Percentiles rank a stretch among this genome's conserved stretches.
phyloP scores from a whole-genome alignment of 2,329 filamentous ascomycete species.

The Pestalotiopsis sp. region DNA sequence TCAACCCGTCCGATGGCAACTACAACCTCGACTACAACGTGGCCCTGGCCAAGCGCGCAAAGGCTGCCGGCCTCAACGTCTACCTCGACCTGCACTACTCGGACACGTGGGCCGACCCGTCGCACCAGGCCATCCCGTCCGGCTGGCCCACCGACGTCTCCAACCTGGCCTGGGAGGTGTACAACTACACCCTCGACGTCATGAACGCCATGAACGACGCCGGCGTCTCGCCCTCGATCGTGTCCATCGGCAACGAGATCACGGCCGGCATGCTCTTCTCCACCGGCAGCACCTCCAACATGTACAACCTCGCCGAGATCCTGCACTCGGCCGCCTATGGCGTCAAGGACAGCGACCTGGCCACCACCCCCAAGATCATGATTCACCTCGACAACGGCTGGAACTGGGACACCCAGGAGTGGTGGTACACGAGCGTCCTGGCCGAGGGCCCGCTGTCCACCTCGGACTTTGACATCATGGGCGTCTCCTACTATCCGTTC shows the following conservation, averaged over 20 bases:
- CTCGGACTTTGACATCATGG: slow-evolving; percentile 71
- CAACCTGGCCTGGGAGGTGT: slow-evolving; percentile 62
- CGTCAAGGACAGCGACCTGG: slow-evolving; percentile 64
- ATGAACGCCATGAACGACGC: slow-evolving; percentile 62
- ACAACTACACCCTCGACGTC: slow-evolving; percentile 69
- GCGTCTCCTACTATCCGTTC: slow-evolving; percentile 75
- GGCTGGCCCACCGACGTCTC: slow-evolving; percentile 66
- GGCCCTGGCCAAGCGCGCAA: slow-evolving; percentile 65
- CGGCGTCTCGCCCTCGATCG: slow-evolving; percentile 59
- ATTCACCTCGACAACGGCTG: slow-evolving; percentile 78
- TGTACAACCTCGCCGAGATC: slow-evolving; percentile 63
- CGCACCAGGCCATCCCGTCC: slow-evolving; percentile 61
- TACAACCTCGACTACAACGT: slow-evolving; percentile 75
- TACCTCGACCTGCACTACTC: slow-evolving; percentile 68
- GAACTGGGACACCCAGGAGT: slow-evolving; percentile 68
- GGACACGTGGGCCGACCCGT: slow-evolving; percentile 74
- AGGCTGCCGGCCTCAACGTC: slow-evolving; percentile 62
- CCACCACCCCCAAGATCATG: slow-evolving; percentile 67
- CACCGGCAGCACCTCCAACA: slow-evolving; percentile 56
- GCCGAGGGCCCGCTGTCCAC: slow-evolving; percentile 49
- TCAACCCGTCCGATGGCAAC: slow-evolving; percentile 64
- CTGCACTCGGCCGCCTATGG: slow-evolving; percentile 67
- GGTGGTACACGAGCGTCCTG: slow-evolving; percentile 65
- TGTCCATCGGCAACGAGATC: slow-evolving; percentile 78
- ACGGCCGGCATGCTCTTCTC: slow-evolving; percentile 69